These are phyloP conservation scores for Cyberlindnera japonica DNA, from an alignment of 805 yeast species.

Conservation along the genomic window DNA sequence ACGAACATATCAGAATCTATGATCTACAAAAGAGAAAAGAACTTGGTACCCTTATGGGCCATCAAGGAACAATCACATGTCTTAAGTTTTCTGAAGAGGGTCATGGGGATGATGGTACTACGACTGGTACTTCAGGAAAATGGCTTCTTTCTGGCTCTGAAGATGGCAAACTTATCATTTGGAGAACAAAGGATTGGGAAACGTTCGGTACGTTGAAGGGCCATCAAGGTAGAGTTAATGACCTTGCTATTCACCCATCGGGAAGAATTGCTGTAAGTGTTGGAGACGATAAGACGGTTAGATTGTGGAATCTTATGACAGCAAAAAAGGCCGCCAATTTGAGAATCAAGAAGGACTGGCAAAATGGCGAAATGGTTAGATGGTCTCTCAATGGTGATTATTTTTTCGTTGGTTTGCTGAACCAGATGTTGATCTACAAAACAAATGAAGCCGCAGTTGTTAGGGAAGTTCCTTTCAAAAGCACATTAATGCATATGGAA, in stretches of 20 bases:
- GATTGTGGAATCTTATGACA: conserved; percentile 96
- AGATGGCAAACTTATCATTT: conserved; percentile 83
- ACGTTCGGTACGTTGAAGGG: conserved; percentile 84
- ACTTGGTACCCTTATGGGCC: conserved; percentile 84
- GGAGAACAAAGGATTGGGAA: conserved; percentile 99
- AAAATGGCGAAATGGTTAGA: conserved; percentile 58
- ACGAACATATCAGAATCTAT: conserved; percentile 91
- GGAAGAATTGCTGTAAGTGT: conserved; percentile 90
- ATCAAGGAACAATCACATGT: conserved; percentile 82
- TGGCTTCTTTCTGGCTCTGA: conserved; percentile 92
- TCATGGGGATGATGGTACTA: conserved; percentile 21
- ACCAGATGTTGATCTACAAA: conserved; percentile 60
- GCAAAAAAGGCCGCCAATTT: conserved; percentile 86
- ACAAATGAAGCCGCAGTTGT: conserved; percentile 59
- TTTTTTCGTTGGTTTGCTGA: conserved; percentile 72
- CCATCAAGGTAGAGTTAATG: conserved; percentile 79
- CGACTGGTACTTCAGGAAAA: conserved; percentile 47
- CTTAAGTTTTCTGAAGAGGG: conserved; percentile 64
- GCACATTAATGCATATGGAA: conserved; percentile 68
- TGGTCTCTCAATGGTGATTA: conserved; percentile 69
- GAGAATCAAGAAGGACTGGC: conserved; percentile 67
- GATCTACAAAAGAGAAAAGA: conserved; percentile 93
- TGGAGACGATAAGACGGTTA: conserved; percentile 75
- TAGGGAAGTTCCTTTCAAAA: conserved; percentile 46
- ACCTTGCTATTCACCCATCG: conserved; percentile 82